Base-by-base conservation (phyloP, 768 basidiomycete species). In the Tricholoma bakamatsutake region DNA sequence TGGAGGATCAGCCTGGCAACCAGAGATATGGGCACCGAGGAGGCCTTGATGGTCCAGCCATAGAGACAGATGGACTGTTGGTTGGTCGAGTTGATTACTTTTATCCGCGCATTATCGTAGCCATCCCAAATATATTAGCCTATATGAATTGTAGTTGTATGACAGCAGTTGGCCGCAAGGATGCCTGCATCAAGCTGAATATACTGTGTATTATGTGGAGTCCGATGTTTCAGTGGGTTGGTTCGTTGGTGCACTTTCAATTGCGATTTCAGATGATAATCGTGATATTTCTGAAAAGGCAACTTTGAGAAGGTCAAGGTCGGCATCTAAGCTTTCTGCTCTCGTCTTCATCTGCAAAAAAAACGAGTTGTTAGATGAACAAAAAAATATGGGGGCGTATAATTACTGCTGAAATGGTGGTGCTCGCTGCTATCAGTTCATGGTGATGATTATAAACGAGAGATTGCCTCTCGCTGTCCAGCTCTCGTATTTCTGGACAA, bases 401-500 rank as follows among this genome's bases (percentile, higher is more conserved):
- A n/a, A 17, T n/a, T 69, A 93, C 92, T 5, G 87, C 83, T 57
- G 86, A 84, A 60, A 97, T 96, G 8, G 94, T 96, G 63, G 93
- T 90, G 57, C 88, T 92, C 2, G 94, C 94, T 1, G 91, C 90
- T 50, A 97, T 94, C 17, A 97, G 84, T 61, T 97, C 94, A 57
- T 94, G 92, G 64, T 97, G 94, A 65, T 95, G 93, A 62, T 95
- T 93, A 66, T 97, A 97, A 10, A 97, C 93, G 43, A 97, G 76
- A 8, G 89, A 88, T 69, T 97, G 93, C 21, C 91, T 76, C 64
- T 96, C 93, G 64, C 87, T 83, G 55, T 96, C 92, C 12, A 97
- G 72, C 59, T 92, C 82, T 31, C 90, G 79, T 57, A 97, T 95
- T 69, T 96, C 94, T 93, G 58, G 2, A 33, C 13, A 27, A 34